Evolutionary conservation across 1,284 basidiomycete genomes (phyloP), one percentile per base, ranked within the genome.

Genomic region (Cutaneotrichosporon sp.): DNA sequence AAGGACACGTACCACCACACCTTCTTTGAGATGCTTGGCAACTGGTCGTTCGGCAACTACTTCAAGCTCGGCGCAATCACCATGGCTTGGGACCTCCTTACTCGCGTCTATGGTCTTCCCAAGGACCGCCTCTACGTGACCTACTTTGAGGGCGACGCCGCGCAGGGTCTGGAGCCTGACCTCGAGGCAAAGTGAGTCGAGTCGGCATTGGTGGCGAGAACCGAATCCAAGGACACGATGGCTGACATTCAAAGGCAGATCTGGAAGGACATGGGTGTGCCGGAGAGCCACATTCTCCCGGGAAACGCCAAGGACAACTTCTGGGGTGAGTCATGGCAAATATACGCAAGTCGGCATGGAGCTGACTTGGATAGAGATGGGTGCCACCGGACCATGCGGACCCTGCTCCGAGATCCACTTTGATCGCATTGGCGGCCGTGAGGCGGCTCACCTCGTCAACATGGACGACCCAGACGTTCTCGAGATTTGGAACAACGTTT

Each of bases 401-500:
- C 96, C 94, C 35, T 98, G 92, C 80, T 91, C 90, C 67, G 94
- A 98, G 76, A 88, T 98, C 62, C 94, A 98, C 77, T 96, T 84
- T 68, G 94, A 98, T 76, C 85, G 93, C 41, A 91, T 98, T 65
- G 94, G 94, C 39, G 68, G 68, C 12, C 84, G 94, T 48, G 90
- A 97, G 67, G 94, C 92, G 39, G 82, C 92, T 2, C 79, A 86
- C 65, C 84, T 96, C 45, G 94, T 98, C 65, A 97, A 98, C 76
- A 81, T 85, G 66, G 94, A 98, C 72, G 94, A 98, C 70, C 93
- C 96, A 4, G 85, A 94, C 62, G 94, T 98, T 5, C 81, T 98
- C 56, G 96, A 98, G 76, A 93, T 98, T 66, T 98, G 94, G 94
- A 98, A 98, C 79, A 96, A 96, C 74, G 94, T 98, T 53, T 98